Evolutionary conservation across 2,329 filamentous ascomycete species (phyloP).

Genomic region (Ophiostoma pallidulum): DNA sequence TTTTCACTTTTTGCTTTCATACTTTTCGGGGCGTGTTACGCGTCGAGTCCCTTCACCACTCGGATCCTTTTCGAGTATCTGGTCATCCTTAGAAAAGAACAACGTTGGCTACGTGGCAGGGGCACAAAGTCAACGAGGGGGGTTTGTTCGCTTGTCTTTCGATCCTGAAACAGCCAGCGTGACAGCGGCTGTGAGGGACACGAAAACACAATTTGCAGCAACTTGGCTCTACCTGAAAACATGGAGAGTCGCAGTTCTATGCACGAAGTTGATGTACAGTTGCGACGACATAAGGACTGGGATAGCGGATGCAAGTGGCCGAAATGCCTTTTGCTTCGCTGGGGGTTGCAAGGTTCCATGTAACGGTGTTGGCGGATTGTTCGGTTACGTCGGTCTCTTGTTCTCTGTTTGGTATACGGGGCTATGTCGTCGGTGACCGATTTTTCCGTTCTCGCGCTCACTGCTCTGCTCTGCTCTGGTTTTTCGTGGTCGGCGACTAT

Average conservation of each 20-base stretch:
- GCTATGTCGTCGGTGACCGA: neutral
- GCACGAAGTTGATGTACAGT: neutral
- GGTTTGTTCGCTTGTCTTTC: neutral
- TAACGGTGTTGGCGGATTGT: neutral
- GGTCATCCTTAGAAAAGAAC: neutral
- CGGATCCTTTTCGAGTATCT: constrained; percentile 9
- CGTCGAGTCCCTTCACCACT: neutral
- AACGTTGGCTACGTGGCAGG: constrained; percentile 2
- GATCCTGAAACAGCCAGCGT: constrained; percentile 6
- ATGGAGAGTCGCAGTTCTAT: neutral
- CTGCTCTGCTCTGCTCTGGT: constrained; percentile 28
- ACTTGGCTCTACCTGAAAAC: constrained; percentile 1
- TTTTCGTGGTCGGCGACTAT: neutral
- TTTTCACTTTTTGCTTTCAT: neutral
- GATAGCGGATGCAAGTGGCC: neutral
- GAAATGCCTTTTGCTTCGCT: neutral
- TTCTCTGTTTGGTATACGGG: neutral
- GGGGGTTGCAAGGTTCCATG: neutral
- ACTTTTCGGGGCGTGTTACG: neutral
- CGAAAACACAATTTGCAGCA: neutral
- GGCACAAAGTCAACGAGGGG: neutral
- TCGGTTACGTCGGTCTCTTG: neutral
- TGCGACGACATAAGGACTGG: constrained; percentile 9
- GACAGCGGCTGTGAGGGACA: constrained; percentile 9
- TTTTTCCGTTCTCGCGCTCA: constrained; percentile 21